These are phyloP conservation scores for Chenopodium album DNA, from an alignment of 148 eudicot genomes.

Conservation along the genomic window DNA sequence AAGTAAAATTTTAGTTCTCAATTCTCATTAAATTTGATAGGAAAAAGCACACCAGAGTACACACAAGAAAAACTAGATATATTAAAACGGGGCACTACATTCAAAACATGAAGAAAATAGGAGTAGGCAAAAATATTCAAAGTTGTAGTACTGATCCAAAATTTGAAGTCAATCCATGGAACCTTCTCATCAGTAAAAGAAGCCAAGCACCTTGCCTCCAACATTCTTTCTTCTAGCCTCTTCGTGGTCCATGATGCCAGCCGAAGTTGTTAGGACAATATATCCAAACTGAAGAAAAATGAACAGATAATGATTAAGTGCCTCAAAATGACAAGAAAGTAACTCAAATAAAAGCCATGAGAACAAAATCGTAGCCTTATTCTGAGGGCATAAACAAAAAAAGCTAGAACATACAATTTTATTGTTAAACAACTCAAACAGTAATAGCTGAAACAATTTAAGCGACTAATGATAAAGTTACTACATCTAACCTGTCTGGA, in stretches of 20 bases:
- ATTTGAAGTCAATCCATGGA: neutral
- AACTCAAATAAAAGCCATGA: neutral
- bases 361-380: too few relatives aligned
- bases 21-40: neutral
- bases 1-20: neutral
- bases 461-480: neutral
- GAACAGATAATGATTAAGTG: neutral
- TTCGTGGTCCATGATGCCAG: constrained; percentile 80
- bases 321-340: neutral
- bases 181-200: constrained; percentile 45
- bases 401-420: too few relatives aligned
- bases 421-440: too few relatives aligned
- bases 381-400: too few relatives aligned
- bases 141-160: constrained; percentile 1
- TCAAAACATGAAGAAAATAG: neutral
- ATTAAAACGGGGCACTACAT: constrained; percentile 1
- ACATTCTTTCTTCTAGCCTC: constrained; percentile 79
- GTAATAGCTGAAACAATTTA: neutral
- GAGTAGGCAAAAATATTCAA: neutral
- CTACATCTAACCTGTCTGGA: constrained; percentile 61
- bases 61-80: neutral
- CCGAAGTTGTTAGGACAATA: constrained; percentile 69
- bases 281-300: constrained; percentile 60
- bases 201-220: constrained; percentile 78
- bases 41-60: neutral